Conservation (phyloP, 129 eudicot genomes). For the sunflower (Helianthus annuus) region HanXRQr2.0-SUNRISE NC_035444.2:4983941-4984440, state of each 20-base stretch:
- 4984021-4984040: not conserved
- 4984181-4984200: not conserved
- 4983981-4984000: conserved; percentile 12
- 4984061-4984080: not conserved
- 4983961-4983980: conserved; percentile 24
- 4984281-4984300: not conserved
- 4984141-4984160: not conserved
- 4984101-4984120: not conserved
- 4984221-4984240: not conserved
- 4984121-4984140: not conserved
- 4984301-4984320: not conserved
- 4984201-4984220: not conserved
- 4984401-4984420: no score
- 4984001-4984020: not conserved
- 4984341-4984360: no score
- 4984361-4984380: no score
- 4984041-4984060: not conserved
- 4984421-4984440: not conserved
- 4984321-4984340: not conserved
- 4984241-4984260: not conserved
- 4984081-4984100: not conserved
- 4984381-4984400: no score
- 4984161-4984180: not conserved
- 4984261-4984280: not conserved
- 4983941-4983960: conserved; percentile 16